phyloP scores from a whole-genome alignment of 495 filamentous ascomycete species.

The Penicillium longicatenatum region DNA sequence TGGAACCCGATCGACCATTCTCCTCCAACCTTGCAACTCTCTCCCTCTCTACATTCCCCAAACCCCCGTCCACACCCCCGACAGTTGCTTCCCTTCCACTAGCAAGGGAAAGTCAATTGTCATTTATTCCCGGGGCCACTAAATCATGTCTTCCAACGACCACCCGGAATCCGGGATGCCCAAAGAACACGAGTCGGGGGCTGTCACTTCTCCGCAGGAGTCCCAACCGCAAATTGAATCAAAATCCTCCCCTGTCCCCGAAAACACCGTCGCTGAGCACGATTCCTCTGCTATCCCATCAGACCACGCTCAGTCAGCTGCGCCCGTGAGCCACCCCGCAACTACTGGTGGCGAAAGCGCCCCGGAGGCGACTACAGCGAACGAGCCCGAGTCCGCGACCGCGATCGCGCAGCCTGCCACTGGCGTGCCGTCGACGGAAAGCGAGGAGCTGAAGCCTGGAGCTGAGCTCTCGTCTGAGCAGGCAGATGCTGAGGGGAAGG shows the following conservation, averaged over 20 bases:
- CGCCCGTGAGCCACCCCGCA: slow-evolving; percentile 28
- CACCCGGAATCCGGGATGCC: slow-evolving; percentile 23
- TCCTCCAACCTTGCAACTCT: slow-evolving; percentile 9
- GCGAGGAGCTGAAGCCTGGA: slow-evolving; percentile 37
- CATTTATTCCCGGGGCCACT: slow-evolving; percentile 15
- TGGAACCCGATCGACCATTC: slow-evolving; percentile 14
- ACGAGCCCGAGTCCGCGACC: slow-evolving; percentile 19
- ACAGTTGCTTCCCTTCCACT: slow-evolving; percentile 6
- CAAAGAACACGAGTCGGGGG: slow-evolving; percentile 22
- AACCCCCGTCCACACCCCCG: slow-evolving; percentile 12
- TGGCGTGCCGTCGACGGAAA: slow-evolving; percentile 29
- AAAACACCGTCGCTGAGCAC: slow-evolving; percentile 2
- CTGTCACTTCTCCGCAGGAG: slow-evolving; percentile 30
- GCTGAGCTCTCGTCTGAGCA: slow-evolving; percentile 33
- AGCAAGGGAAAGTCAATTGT: slow-evolving; percentile 20
- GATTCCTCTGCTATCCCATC: slow-evolving; percentile 15
- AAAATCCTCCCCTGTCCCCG: slow-evolving; percentile 12
- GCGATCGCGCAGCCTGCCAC: slow-evolving; percentile 19
- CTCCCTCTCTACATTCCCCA: slow-evolving; percentile 10
- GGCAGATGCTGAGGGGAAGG: slow-evolving; percentile 43
- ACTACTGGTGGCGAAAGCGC: slow-evolving; percentile 28
- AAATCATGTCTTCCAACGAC: slow-evolving; percentile 33
- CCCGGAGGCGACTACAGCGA: slow-evolving; percentile 20
- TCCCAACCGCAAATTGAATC: slow-evolving; percentile 15
- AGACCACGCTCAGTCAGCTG: slow-evolving; percentile 18